Evolutionary conservation across 164 flowering plant species (phyloP), one percentile per base, ranked within the genome.

Genomic region (Stephania japonica): DNA sequence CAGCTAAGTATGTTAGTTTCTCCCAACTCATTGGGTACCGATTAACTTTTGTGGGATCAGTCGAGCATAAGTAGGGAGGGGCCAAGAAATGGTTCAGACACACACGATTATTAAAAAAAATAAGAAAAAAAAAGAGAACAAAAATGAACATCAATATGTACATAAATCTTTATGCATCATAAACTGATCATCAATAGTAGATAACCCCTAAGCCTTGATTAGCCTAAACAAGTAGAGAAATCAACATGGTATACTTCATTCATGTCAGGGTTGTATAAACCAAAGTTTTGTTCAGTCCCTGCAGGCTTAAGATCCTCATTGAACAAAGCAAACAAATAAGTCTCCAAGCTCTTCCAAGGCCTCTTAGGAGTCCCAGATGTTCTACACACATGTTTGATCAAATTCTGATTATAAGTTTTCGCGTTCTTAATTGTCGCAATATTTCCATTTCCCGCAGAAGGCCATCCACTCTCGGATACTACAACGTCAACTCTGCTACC

Each of bases 201-300:
- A n/a, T n/a, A n/a, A n/a, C n/a, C n/a, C n/a, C n/a, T n/a, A n/a
- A n/a, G n/a, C n/a, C n/a, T n/a, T n/a, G n/a, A n/a, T n/a, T n/a
- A n/a, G n/a, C n/a, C n/a, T n/a, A n/a, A n/a, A n/a, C n/a, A n/a
- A n/a, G n/a, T n/a, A n/a, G 13, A 50, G 56, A 50, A 50, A 50
- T 50, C 56, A 50, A 50, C 13, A 50, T 50, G 81, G 27, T 79
- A 79, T 8, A 79, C 81, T 27, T 73, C 67, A 0, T 59, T 66
- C 75, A 67, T 43, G 12, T 69, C 32, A 19, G 72, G 67, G 5
- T 69, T 4, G 26, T 50, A 75, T 26, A 75, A 14, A 11, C 77
- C 77, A 11, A 42, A 69, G 27, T 75, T 23, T 25, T 42, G 72
- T 47, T 75, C 77, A 38, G 26, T 21, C 41, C 72, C 68, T 1